Evolutionary conservation across 2,329 filamentous ascomycete genomes (phyloP), one percentile per base, ranked within the genome.

Genomic region (Dryadomyces quercivorus): DNA sequence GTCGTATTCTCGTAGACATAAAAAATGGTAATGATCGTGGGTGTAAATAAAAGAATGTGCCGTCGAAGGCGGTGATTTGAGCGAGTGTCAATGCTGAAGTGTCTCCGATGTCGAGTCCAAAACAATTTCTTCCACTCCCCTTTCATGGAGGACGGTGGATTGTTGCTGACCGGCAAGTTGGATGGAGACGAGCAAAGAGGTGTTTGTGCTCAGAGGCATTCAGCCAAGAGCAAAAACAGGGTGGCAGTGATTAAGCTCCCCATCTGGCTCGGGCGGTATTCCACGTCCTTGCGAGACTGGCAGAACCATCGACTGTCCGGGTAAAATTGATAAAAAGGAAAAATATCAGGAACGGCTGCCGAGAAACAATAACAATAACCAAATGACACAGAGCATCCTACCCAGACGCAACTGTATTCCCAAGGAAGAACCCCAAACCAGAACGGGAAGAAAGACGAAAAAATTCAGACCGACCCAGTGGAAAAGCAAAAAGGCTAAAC

Each of bases 221-320:
- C 36, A 13, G 36, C 55, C 53, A 61, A 57, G 59, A 59, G 55
- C 63, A 61, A 8, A 8, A 62, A 59, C 61, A 56, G 36, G 54
- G 42, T 50, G 52, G 22, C 46, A 44, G 42, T 44, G 16, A 9
- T 20, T 16, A 18, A 44, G 42, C n/a, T 20, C 53, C 21, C 55
- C 56, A 46, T 56, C 58, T 52, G 48, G 47, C 44, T 47, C 47
- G 22, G 51, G 45, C 55, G 57, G 46, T 56, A 50, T 57, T 59
- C 46, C 57, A 57, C 55, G 57, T 54, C 57, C 55, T 48, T 47
- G 38, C n/a, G 31, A 57, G 54, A 56, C 50, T 58, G 50, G 52
- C 20, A 15, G 26, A 56, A 45, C 56, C 47, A 54, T 50, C 48
- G 43, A 48, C 44, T 52, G 52, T 56, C 40, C 46, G 50, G 40